phyloP scores from a whole-genome alignment of 2,329 filamentous ascomycete genomes.

The Alternaria sp. region DNA sequence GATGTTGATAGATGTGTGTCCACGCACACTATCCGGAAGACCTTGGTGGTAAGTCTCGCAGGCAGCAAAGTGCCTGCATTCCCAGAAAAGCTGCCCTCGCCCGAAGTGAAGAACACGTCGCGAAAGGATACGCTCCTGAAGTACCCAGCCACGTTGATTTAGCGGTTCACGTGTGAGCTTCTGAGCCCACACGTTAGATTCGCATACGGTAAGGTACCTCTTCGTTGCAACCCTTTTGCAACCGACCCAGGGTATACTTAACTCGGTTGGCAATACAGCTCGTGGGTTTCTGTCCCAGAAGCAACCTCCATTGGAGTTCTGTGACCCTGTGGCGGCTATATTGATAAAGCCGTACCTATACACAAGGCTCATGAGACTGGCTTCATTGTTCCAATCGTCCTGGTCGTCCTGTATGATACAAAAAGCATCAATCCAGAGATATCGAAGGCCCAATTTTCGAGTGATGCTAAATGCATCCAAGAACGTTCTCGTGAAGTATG shows the following conservation, averaged over 20 bases:
- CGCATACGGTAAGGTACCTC: background rate
- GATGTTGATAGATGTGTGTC: background rate
- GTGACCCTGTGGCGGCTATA: conserved; percentile 1
- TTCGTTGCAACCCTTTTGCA: background rate
- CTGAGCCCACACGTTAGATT: background rate
- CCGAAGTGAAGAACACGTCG: conserved; percentile 27
- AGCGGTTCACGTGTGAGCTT: conserved; percentile 4
- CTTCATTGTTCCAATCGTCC: background rate
- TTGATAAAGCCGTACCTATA: conserved; percentile 1
- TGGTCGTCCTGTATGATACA: background rate
- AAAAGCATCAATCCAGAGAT: conserved; percentile 4
- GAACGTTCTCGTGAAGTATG: background rate
- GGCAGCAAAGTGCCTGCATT: conserved; percentile 18
- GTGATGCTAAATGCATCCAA: background rate
- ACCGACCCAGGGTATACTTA: background rate
- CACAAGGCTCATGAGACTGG: background rate
- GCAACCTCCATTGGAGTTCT: background rate
- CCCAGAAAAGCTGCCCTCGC: conserved; percentile 26
- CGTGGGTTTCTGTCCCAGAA: background rate
- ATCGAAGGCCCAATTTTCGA: background rate
- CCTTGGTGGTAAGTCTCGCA: conserved; percentile 14
- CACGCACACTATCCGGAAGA: background rate
- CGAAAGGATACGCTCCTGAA: conserved; percentile 24
- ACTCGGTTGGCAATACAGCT: background rate
- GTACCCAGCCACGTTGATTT: conserved; percentile 7